These are phyloP conservation scores for Penicillium sclerotigenum DNA, from an alignment of 2,329 filamentous ascomycete genomes.

Conservation along the genomic window DNA sequence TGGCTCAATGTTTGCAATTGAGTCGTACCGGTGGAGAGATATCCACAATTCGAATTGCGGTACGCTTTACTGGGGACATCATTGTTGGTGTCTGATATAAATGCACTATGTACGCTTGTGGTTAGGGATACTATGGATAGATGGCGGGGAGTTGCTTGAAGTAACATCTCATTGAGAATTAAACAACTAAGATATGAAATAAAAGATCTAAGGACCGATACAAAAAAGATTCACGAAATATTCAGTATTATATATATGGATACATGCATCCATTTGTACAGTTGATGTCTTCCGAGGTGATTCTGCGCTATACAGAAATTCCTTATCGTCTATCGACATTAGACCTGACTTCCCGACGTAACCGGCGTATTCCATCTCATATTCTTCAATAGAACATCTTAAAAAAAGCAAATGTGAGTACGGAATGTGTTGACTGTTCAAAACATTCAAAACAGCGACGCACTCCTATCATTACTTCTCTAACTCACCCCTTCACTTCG, in stretches of 20 bases:
- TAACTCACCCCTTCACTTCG: not conserved
- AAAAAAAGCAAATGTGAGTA: not conserved
- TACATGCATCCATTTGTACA: not conserved
- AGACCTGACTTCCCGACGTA: not conserved
- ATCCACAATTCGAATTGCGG: not conserved
- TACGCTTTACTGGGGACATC: not conserved
- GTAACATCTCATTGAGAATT: not conserved
- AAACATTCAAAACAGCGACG: not conserved
- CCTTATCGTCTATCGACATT: constrained; percentile 11
- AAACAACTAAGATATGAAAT: not conserved
- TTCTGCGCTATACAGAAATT: not conserved
- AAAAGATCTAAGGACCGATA: not conserved
- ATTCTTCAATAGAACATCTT: not conserved
- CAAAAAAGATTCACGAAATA: not conserved
- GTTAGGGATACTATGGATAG: not conserved
- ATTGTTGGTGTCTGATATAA: not conserved
- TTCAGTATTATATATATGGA: not conserved
- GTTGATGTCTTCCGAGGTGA: not conserved
- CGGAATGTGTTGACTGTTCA: not conserved
- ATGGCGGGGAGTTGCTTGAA: not conserved
- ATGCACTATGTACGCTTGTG: not conserved
- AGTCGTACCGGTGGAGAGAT: not conserved
- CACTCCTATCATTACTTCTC: not conserved
- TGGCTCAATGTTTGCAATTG: not conserved
- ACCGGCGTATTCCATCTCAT: not conserved